These are phyloP conservation scores for Suhomyces canberraensis DNA, from an alignment of 805 yeast species.

Conservation along the genomic window DNA sequence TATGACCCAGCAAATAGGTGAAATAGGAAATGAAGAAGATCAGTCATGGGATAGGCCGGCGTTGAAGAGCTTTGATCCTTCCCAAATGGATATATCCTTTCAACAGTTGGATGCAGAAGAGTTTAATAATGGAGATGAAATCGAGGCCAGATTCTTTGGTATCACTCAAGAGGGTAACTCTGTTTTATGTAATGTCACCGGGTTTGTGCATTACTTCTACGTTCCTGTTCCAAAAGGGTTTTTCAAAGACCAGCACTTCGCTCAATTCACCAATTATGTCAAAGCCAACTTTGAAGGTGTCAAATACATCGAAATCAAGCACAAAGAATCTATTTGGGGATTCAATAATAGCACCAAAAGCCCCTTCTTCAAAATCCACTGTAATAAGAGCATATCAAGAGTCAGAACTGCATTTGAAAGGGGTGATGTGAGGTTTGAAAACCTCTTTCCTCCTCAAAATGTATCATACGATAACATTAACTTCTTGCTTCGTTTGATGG, in stretches of 20 bases:
- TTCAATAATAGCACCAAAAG: slow-evolving; percentile 72
- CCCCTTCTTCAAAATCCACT: slow-evolving; percentile 75
- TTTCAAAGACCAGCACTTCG: slow-evolving; percentile 50
- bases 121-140: slow-evolving; percentile 51
- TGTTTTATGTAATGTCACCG: slow-evolving; percentile 83
- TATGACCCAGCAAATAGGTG: slow-evolving; percentile 30
- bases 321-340: slow-evolving; percentile 93
- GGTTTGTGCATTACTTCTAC: slow-evolving; percentile 85
- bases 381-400: slow-evolving; percentile 63
- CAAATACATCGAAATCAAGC: slow-evolving; percentile 57
- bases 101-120: slow-evolving; percentile 98
- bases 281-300: slow-evolving; percentile 53
- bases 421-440: slow-evolving; percentile 68
- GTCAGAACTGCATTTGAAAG: slow-evolving; percentile 80
- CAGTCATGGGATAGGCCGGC: slow-evolving; percentile 56
- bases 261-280: slow-evolving; percentile 44
- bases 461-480: slow-evolving; percentile 89
- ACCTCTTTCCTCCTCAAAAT: slow-evolving; percentile 55
- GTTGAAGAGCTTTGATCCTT: slow-evolving; percentile 50
- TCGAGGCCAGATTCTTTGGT: slow-evolving; percentile 84
- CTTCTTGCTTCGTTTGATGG: slow-evolving; percentile 80
- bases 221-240: slow-evolving; percentile 88
- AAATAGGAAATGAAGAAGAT: slow-evolving; percentile 23
- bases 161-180: slow-evolving; percentile 86
- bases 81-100: slow-evolving; percentile 55